Conservation (phyloP, 1,139 yeast species). For the Diutina mesorugosa region DNA sequence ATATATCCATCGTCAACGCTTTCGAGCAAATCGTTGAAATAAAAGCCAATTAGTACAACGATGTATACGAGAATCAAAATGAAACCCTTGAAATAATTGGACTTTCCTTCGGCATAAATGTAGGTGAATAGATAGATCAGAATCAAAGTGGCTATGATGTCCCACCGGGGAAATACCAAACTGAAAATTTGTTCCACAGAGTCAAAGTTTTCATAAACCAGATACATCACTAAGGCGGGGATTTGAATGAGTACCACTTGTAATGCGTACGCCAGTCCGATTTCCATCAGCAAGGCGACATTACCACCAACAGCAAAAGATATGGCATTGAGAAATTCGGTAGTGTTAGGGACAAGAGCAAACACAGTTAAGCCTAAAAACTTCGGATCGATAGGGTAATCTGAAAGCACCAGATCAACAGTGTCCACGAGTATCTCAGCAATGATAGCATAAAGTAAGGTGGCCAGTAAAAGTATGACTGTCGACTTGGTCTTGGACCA, state of each 20-base stretch:
- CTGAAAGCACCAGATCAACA: conserved; percentile 75
- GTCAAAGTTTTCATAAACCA: conserved; percentile 33
- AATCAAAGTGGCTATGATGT: conserved; percentile 71
- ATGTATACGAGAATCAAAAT: conserved; percentile 70
- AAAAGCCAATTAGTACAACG: conserved; percentile 74
- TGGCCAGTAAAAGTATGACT: conserved; percentile 73
- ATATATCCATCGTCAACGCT: conserved; percentile 19
- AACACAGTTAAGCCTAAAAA: conserved; percentile 87
- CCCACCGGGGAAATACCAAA: conserved; percentile 92
- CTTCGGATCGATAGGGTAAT: conserved; percentile 75
- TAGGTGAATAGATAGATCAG: conserved; percentile 87
- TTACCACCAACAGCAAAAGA: conserved; percentile 95
- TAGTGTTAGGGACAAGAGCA: conserved; percentile 93
- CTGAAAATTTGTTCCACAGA: conserved; percentile 52
- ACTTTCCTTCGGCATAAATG: conserved; percentile 92
- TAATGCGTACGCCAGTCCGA: conserved; percentile 93
- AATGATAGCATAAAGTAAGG: conserved; percentile 77
- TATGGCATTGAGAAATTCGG: conserved; percentile 93
- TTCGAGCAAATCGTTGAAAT: conserved; percentile 39
- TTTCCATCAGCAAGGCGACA: conserved; percentile 92
- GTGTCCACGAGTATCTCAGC: conserved; percentile 93
- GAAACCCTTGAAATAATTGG: conserved; percentile 91
- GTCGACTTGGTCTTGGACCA: conserved; percentile 88
- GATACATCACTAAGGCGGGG: conserved; percentile 76
- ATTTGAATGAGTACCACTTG: conserved; percentile 94